Percentiles rank a stretch among this genome's conserved stretches.
These are phyloP conservation scores for Exophiala sp. DNA, from an alignment of 2,329 filamentous ascomycete genomes.

Conservation along the genomic window DNA sequence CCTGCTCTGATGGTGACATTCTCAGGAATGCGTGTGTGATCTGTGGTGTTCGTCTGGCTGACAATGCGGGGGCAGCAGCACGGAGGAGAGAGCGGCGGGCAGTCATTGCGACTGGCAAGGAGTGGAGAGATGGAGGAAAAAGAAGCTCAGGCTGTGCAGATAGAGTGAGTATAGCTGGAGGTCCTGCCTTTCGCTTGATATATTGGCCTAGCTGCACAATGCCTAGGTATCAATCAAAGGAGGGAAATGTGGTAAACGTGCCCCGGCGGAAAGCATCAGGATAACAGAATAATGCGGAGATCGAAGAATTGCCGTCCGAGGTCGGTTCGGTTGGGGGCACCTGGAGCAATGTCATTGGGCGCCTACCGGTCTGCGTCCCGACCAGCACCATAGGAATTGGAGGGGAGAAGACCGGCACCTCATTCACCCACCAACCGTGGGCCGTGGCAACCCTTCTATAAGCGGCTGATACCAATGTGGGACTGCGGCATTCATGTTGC, in stretches of 20 bases:
- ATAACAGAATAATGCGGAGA: neutral
- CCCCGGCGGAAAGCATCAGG: neutral
- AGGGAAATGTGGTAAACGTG: too few species aligned
- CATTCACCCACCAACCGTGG: too few species aligned
- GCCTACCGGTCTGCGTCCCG: neutral
- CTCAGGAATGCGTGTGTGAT: constrained; percentile 18
- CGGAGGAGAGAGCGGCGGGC: constrained; percentile 22
- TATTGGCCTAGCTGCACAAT: too few species aligned
- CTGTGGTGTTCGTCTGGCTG: constrained; percentile 23
- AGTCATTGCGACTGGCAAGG: constrained; percentile 18
- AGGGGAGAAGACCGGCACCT: constrained; percentile 5
- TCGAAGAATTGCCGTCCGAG: constrained; percentile 6
- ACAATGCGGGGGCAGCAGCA: constrained; percentile 26
- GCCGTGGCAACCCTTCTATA: too few species aligned
- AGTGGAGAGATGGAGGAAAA: neutral
- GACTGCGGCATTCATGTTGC: too few species aligned
- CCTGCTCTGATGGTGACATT: constrained; percentile 25
- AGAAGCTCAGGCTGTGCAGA: neutral
- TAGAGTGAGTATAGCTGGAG: neutral
- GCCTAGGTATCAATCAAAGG: too few species aligned
- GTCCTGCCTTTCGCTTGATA: neutral
- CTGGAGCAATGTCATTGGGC: neutral
- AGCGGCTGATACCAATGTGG: too few species aligned
- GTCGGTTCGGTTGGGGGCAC: neutral
- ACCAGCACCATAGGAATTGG: neutral